Evolutionary conservation across 805 yeast species (phyloP).

Genomic region (Candida hispaniensis): DNA sequence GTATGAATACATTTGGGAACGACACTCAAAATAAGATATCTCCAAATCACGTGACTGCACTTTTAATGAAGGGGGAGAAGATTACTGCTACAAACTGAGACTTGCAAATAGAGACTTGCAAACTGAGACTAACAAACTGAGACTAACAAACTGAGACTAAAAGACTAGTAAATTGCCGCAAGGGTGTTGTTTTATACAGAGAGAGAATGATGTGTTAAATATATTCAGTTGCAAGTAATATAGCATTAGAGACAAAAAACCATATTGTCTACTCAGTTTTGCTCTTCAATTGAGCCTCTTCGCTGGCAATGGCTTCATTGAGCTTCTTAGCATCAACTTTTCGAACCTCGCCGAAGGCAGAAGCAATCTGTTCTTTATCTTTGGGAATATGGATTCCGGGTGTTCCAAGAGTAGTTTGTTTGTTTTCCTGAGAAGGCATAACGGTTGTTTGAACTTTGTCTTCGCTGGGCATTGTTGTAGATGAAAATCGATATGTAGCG

Average conservation of each 20-base stretch:
- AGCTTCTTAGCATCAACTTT: constrained; percentile 16
- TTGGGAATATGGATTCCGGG: constrained; percentile 16
- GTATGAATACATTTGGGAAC: no score
- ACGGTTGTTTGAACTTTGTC: constrained; percentile 13
- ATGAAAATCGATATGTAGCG: no score
- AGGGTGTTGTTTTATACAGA: no score
- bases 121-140: no score
- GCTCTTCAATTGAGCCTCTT: constrained; percentile 10
- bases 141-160: no score
- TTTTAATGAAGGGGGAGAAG: no score
- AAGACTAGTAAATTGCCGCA: no score
- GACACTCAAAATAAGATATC: no score
- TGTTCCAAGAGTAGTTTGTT: constrained; percentile 13
- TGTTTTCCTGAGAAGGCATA: constrained; percentile 15
- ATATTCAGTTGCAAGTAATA: no score
- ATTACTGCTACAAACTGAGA: no score
- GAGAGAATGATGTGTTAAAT: not conserved
- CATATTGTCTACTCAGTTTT: not conserved
- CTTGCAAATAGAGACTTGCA: no score
- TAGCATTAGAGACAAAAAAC: not conserved
- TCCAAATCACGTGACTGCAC: no score
- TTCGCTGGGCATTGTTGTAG: constrained; percentile 13
- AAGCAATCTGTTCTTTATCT: constrained; percentile 14
- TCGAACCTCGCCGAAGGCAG: constrained; percentile 15
- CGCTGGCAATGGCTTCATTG: constrained; percentile 10